Conservation (phyloP, 352 stramenopile species). For the Hyaloperonospora brassicae region DNA sequence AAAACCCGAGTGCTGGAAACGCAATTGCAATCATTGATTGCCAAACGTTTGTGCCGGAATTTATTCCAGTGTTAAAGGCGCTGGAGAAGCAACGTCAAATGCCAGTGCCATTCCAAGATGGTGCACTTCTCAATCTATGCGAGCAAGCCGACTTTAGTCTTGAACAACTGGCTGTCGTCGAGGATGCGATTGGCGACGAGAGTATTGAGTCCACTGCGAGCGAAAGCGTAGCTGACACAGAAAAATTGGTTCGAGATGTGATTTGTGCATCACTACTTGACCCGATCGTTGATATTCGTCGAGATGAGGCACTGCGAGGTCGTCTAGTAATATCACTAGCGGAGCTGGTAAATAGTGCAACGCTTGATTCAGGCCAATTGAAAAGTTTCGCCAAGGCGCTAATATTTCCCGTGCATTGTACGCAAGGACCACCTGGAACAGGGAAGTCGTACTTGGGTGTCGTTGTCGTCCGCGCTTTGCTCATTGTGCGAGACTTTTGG, state of each 20-base stretch:
- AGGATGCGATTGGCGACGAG: conserved; percentile 4
- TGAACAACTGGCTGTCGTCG: neutral
- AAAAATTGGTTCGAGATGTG: conserved; percentile 32
- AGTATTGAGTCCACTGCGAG: neutral
- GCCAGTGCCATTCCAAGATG: conserved; percentile 67
- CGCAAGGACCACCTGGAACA: conserved; percentile 81
- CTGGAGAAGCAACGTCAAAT: conserved; percentile 68
- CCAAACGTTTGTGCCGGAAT: conserved; percentile 83
- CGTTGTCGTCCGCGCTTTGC: conserved; percentile 70
- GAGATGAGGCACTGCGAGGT: conserved; percentile 32
- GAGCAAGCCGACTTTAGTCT: conserved; percentile 6
- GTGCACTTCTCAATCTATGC: conserved; percentile 60
- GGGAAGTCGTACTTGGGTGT: conserved; percentile 88
- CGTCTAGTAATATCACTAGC: conserved; percentile 34
- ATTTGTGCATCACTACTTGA: conserved; percentile 52
- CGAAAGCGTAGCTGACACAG: neutral
- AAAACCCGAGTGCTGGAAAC: conserved; percentile 42
- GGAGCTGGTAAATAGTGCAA: conserved; percentile 39
- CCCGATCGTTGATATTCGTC: conserved; percentile 74
- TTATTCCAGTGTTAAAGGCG: conserved; percentile 75
- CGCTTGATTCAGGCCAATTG: conserved; percentile 61
- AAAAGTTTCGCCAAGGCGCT: conserved; percentile 70
- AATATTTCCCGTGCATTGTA: conserved; percentile 73
- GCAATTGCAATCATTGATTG: conserved; percentile 81
- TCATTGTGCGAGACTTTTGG: conserved; percentile 68